These are phyloP conservation scores for Phytophthora tentaculata DNA, from an alignment of 352 stramenopile species.

Conservation along the genomic window DNA sequence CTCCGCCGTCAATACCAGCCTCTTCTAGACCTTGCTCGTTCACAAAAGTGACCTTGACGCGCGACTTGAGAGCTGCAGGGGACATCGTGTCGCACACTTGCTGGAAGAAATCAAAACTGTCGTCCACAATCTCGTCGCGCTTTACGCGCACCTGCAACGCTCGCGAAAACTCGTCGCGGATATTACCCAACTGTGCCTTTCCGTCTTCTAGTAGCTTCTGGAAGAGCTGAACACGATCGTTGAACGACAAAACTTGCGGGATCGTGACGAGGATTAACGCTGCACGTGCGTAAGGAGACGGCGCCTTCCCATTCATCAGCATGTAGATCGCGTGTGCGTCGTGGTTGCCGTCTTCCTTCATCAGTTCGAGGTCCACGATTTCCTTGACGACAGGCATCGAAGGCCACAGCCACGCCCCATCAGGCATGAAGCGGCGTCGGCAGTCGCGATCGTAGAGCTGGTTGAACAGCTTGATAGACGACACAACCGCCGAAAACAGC, in stretches of 20 bases:
- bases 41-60: conserved; percentile 93
- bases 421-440: conserved; percentile 51
- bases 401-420: conserved; percentile 72
- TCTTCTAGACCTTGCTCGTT: conserved; percentile 95
- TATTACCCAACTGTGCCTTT: conserved; percentile 49
- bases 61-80: conserved; percentile 76
- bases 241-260: conserved; percentile 83
- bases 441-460: conserved; percentile 80
- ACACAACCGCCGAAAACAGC: conserved; percentile 59
- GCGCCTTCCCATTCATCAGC: conserved; percentile 45
- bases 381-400: conserved; percentile 72
- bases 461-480: conserved; percentile 81
- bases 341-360: conserved; percentile 58
- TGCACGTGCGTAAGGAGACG: conserved; percentile 45
- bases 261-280: conserved; percentile 75
- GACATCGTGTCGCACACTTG: conserved; percentile 61
- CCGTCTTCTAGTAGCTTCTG: conserved; percentile 73
- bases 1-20: conserved; percentile 96
- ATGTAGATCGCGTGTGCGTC: conserved; percentile 56
- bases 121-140: conserved; percentile 88
- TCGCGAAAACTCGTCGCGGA: conserved; percentile 66
- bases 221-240: conserved; percentile 77
- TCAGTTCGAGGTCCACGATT: conserved; percentile 65
- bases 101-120: conserved; percentile 90
- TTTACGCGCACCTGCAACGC: conserved; percentile 69